These are phyloP conservation scores for Carallia pectinifolia DNA, from an alignment of 345 rosid species.

Conservation along the genomic window DNA sequence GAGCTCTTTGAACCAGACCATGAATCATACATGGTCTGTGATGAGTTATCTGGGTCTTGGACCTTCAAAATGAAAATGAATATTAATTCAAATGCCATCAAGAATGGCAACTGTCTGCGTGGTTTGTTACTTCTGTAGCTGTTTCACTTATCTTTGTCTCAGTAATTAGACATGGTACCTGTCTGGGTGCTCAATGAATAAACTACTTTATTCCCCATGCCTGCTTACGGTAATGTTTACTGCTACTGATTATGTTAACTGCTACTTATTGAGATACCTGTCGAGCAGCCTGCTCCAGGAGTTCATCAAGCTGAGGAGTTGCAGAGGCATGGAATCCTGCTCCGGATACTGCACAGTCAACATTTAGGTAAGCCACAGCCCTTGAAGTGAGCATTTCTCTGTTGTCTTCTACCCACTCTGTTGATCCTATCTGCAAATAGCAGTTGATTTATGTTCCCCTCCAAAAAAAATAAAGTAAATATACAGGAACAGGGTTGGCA, in stretches of 20 bases:
- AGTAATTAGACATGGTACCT: too few relatives aligned
- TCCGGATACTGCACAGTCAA: slow-evolving; percentile 59
- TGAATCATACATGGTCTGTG: slow-evolving; percentile 60
- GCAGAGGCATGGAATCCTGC: slow-evolving; percentile 61
- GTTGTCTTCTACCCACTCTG: slow-evolving; percentile 93
- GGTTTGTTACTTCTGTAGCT: neutral
- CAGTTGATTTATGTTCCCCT: slow-evolving; percentile 9
- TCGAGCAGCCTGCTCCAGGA: slow-evolving; percentile 55
- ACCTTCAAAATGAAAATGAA: slow-evolving; percentile 43
- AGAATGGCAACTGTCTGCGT: neutral
- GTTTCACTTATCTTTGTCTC: too few relatives aligned
- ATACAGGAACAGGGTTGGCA: slow-evolving; percentile 9
- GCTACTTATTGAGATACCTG: slow-evolving; percentile 42
- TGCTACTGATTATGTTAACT: neutral
- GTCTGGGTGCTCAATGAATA: neutral
- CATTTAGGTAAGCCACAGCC: slow-evolving; percentile 78
- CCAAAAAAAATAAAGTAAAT: neutral
- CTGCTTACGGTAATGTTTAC: neutral
- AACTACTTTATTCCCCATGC: neutral
- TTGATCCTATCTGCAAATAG: slow-evolving; percentile 67
- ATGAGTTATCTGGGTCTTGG: slow-evolving; percentile 70
- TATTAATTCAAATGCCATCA: slow-evolving; percentile 1
- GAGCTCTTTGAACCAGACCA: slow-evolving; percentile 50
- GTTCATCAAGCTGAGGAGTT: slow-evolving; percentile 82
- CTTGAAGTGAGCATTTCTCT: slow-evolving; percentile 64